Conservation (phyloP, 2,329 filamentous ascomycete species). For the Ophiocordyceps camponoti-saundersi region DNA sequence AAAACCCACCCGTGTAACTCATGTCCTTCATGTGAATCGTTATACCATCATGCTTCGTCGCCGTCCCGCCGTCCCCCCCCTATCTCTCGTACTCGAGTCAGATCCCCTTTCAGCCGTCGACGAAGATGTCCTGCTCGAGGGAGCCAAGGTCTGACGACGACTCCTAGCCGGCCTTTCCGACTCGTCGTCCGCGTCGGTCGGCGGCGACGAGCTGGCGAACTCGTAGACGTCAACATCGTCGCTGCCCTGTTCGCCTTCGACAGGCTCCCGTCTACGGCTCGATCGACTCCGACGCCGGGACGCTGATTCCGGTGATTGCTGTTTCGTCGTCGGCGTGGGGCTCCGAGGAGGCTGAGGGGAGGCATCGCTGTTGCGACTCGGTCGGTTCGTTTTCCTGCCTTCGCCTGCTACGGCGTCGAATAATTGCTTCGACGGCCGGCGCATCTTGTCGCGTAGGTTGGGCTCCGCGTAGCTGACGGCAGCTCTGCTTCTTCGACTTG, state of each 20-base stretch:
- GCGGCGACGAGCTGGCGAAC: slow-evolving; percentile 31
- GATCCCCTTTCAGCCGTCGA: slow-evolving; percentile 8
- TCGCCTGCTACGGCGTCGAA: slow-evolving; percentile 58
- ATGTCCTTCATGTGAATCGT: slow-evolving; percentile 10
- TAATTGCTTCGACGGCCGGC: slow-evolving; percentile 59
- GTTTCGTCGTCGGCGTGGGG: slow-evolving; percentile 23
- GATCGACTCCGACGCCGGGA: slow-evolving; percentile 25
- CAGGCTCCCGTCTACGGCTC: slow-evolving; percentile 5
- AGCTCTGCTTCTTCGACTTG: slow-evolving; percentile 48
- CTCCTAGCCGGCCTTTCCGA: slow-evolving; percentile 9
- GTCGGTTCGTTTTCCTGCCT: slow-evolving; percentile 31
- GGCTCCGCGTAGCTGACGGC: slow-evolving; percentile 71
- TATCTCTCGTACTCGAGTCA: slow-evolving; percentile 4
- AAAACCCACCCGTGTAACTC: slow-evolving; percentile 3
- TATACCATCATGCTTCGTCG: slow-evolving; percentile 44
- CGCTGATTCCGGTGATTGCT: slow-evolving; percentile 10
- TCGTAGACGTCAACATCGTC: slow-evolving; percentile 34
- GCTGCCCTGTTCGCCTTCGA: slow-evolving; percentile 1
- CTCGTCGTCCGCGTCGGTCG: slow-evolving; percentile 10
- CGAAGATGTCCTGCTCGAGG: slow-evolving; percentile 17
- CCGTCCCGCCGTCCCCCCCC: slow-evolving; percentile 14
- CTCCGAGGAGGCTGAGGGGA: slow-evolving; percentile 13
- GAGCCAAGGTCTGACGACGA: slow-evolving; percentile 16
- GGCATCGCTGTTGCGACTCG: slow-evolving; percentile 10
- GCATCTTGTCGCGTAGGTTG: slow-evolving; percentile 69